These are phyloP conservation scores for Gossypium bickii DNA, from an alignment of 345 rosid genomes.

Conservation along the genomic window DNA sequence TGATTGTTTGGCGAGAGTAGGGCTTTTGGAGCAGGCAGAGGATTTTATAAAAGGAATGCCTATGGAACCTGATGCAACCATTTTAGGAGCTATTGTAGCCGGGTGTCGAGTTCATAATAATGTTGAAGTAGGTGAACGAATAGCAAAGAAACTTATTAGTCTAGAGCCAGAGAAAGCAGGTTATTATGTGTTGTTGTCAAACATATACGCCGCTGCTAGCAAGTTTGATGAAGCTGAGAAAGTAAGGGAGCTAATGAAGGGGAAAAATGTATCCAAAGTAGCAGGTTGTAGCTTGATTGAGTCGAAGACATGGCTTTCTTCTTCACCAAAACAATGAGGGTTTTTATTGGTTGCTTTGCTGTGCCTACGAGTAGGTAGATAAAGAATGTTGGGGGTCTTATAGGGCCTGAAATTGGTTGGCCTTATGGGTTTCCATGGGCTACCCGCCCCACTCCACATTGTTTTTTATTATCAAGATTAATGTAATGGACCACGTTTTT, in stretches of 20 bases:
- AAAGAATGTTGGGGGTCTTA: not conserved
- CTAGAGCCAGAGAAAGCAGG: constrained; percentile 47
- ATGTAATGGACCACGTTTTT: no score
- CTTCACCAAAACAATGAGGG: not conserved
- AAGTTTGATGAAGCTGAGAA: constrained; percentile 52
- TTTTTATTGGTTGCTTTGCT: not conserved
- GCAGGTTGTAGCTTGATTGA: constrained; percentile 50
- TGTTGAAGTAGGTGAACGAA: constrained; percentile 52
- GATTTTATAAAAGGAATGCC: constrained; percentile 49
- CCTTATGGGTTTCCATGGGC: not conserved
- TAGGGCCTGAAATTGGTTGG: not conserved
- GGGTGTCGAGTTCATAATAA: constrained; percentile 56
- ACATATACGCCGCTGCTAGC: constrained; percentile 41
- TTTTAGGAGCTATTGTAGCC: constrained; percentile 45
- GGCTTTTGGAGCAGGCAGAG: constrained; percentile 58
- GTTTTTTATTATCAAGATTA: no score
- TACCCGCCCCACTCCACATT: not conserved
- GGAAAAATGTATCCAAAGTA: constrained; percentile 37
- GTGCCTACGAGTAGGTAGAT: not conserved
- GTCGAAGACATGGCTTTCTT: constrained; percentile 18
- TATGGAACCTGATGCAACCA: constrained; percentile 54
- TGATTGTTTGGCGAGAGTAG: constrained; percentile 59
- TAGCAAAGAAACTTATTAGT: constrained; percentile 45
- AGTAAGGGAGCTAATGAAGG: constrained; percentile 44
- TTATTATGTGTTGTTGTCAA: constrained; percentile 50